These are phyloP conservation scores for Fusarium euwallaceae DNA, from an alignment of 2,329 filamentous ascomycete genomes.

Conservation along the genomic window DNA sequence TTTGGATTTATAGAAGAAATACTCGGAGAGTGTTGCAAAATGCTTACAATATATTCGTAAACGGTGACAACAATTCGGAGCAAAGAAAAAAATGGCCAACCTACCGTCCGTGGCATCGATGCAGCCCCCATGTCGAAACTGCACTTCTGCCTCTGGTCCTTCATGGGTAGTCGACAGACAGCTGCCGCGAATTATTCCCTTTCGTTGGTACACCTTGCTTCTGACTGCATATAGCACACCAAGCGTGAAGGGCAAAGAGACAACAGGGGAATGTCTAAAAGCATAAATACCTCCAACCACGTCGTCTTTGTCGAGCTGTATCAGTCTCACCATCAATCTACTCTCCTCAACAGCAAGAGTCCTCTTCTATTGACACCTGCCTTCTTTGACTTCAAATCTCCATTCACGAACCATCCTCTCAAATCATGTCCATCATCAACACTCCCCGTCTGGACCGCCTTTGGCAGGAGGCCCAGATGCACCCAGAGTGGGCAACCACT, in stretches of 20 bases:
- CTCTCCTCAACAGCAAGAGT: not conserved
- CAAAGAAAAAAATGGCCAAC: no score
- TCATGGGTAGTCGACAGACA: not conserved
- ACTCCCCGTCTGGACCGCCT: conserved; percentile 4
- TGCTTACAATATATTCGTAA: not conserved
- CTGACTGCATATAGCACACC: not conserved
- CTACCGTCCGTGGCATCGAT: not conserved
- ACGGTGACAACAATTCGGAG: not conserved
- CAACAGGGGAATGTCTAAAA: not conserved
- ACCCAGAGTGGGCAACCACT: conserved; percentile 4
- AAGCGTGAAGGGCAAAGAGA: not conserved
- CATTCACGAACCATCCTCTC: not conserved
- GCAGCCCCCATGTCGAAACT: not conserved
- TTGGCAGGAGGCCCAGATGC: not conserved
- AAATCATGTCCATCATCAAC: conserved; percentile 5
- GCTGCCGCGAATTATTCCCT: not conserved
- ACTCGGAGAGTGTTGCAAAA: not conserved
- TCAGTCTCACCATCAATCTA: not conserved
- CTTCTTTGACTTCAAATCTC: not conserved
- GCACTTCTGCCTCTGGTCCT: not conserved
- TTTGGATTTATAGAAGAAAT: not conserved
- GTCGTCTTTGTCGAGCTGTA: not conserved
- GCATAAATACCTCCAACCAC: not conserved
- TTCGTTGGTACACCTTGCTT: not conserved
- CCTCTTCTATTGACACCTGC: not conserved